A percentile compares a stretch with the other conserved stretches of the same genome.
Evolutionary conservation across 805 yeast genomes (phyloP).

Genomic region (Starmerella bacillaris): DNA sequence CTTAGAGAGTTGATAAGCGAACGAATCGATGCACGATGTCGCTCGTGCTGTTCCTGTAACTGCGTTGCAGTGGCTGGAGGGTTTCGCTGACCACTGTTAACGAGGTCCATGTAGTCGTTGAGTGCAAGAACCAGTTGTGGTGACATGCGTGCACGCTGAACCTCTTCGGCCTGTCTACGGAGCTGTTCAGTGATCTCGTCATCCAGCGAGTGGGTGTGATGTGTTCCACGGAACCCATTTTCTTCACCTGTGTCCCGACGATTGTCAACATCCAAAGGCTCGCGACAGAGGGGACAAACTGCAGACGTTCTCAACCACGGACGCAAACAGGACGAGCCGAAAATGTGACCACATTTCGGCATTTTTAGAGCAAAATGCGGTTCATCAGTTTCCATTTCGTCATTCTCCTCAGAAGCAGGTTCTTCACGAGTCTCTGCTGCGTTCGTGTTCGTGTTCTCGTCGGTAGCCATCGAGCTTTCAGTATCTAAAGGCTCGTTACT

Average conservation of each 20-base stretch:
- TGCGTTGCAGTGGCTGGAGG: background rate
- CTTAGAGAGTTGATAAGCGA: background rate
- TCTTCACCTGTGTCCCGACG: too few species aligned
- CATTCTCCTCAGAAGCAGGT: too few species aligned
- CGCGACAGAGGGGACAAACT: constrained; percentile 78
- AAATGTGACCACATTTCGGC: constrained; percentile 64
- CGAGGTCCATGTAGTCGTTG: background rate
- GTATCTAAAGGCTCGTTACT: too few species aligned
- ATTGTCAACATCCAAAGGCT: constrained; percentile 28
- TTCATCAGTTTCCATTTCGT: background rate
- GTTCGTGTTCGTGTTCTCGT: background rate
- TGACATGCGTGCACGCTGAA: background rate
- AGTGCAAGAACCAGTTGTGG: background rate
- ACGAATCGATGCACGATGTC: background rate
- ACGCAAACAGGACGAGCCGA: constrained; percentile 69
- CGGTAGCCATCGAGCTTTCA: background rate
- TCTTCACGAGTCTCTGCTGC: background rate
- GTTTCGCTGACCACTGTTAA: background rate
- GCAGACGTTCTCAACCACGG: constrained; percentile 65
- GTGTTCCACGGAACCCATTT: background rate
- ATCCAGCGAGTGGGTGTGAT: background rate
- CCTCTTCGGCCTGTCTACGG: background rate
- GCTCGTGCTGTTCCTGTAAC: background rate
- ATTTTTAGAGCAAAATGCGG: constrained; percentile 49
- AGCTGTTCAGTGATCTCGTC: background rate